Evolutionary conservation across 805 yeast species (phyloP), one percentile per base, ranked within the genome.

Genomic region (Myxozyma neotropica): DNA sequence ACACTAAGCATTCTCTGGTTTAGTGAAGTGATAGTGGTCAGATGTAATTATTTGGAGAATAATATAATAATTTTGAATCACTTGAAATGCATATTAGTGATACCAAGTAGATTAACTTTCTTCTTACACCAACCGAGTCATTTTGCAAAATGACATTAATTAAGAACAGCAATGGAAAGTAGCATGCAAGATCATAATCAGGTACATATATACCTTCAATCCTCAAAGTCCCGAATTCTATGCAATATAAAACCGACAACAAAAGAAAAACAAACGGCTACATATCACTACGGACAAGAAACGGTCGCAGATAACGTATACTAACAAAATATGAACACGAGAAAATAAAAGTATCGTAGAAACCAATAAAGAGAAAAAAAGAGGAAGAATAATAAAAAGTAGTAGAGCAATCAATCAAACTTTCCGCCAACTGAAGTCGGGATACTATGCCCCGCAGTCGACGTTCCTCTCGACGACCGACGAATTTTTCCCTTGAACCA

Each of bases 401-500:
- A 39, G 31, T 29, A 26, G 24, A 31, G 38, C 21, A 15, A 19
- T 51, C 47, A 55, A 19, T 55, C 58, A 29, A 46, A 47, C 48
- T 55, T 55, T 23, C 53, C 53, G 3, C 53, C 58, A 13, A 40
- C 46, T 4, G 47, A 27, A 2, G 47, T 24, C 21, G 58, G 42
- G 24, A 48, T 42, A 12, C 46, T 23, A 31, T 55, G 27, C 1
- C 49, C 33, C 21, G 39, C 36, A 33, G 46, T 47, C 13, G 62
- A 53, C 8, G 53, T 29, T 7, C 59, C 53, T 17, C 65, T 42
- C 26, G 62, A 40, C 5, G 59, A 21, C 39, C 57, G 56, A 21
- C 66, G 55, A n/a, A 59, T 55, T 35, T 48, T 59, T 23, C 64
- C 55, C 55, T 55, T 62, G 52, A 56, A 58, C 55, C 55, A 54